Percentiles rank a stretch among this genome's conserved stretches.
These are phyloP conservation scores for Pseudozyma hubeiensis DNA, from an alignment of 1,284 basidiomycete genomes.

Conservation along the genomic window DNA sequence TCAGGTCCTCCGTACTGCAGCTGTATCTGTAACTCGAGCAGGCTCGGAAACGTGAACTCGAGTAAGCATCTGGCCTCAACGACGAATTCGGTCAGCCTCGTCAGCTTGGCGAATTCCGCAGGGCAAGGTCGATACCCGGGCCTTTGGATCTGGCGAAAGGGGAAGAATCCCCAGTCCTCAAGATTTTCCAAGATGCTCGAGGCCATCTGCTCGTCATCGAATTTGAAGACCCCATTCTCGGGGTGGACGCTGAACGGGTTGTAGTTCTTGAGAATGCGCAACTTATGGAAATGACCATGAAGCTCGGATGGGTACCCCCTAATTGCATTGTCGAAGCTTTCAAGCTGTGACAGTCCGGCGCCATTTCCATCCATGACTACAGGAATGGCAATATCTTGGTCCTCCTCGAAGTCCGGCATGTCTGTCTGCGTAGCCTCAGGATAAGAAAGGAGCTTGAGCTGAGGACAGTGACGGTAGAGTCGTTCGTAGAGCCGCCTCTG, in stretches of 20 bases:
- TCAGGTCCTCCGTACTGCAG: not conserved
- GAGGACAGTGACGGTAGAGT: slow-evolving; percentile 21
- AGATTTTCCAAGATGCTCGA: not conserved
- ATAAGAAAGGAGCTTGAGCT: slow-evolving; percentile 4
- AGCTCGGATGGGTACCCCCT: not conserved
- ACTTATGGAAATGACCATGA: not conserved
- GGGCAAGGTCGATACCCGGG: too few relatives aligned
- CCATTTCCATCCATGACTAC: not conserved
- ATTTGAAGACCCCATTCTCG: not conserved
- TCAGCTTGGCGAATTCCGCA: too few relatives aligned
- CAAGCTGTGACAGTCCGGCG: not conserved
- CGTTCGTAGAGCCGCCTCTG: not conserved
- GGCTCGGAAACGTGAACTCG: not conserved
- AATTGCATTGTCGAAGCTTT: too few relatives aligned
- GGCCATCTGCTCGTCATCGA: not conserved
- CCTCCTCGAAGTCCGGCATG: not conserved
- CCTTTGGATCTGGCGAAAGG: too few relatives aligned
- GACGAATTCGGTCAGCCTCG: too few relatives aligned
- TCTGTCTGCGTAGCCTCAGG: not conserved
- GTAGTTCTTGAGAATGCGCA: not conserved
- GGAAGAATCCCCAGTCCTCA: too few relatives aligned
- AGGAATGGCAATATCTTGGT: not conserved
- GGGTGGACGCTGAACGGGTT: not conserved
- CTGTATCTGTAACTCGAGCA: not conserved
- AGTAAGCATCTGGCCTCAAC: too few relatives aligned